Evolutionary conservation across 192 early-diverging fungal genomes (phyloP).

Genomic region (Jimgerdemannia flammicorona): DNA sequence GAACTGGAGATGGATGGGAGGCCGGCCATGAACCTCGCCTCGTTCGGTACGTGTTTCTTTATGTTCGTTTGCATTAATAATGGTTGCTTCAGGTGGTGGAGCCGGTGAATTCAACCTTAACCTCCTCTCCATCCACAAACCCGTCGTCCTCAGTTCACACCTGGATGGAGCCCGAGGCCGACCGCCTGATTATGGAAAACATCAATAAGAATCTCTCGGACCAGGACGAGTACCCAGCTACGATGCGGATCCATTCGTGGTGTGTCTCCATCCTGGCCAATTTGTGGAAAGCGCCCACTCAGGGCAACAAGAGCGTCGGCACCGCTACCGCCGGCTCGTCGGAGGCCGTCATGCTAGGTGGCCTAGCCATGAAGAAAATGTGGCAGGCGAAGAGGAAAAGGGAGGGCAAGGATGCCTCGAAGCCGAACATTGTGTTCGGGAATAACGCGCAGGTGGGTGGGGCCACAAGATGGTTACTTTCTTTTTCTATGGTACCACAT

Average conservation of each 20-base stretch:
- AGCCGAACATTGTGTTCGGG: slow-evolving; percentile 62
- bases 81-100: not conserved
- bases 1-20: slow-evolving; percentile 64
- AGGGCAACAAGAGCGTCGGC: slow-evolving; percentile 40
- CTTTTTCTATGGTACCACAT: slow-evolving; percentile 18
- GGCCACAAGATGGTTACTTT: not conserved
- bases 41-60: slow-evolving; percentile 30
- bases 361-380: slow-evolving; percentile 62
- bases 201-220: slow-evolving; percentile 65
- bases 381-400: slow-evolving; percentile 53
- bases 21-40: slow-evolving; percentile 55
- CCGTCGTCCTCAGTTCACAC: slow-evolving; percentile 42
- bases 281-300: slow-evolving; percentile 52
- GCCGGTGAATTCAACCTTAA: not conserved
- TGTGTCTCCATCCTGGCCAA: slow-evolving; percentile 70
- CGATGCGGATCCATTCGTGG: slow-evolving; percentile 57
- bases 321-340: slow-evolving; percentile 61
- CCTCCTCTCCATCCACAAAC: no score
- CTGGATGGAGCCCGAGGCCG: slow-evolving; percentile 71
- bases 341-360: slow-evolving; percentile 67
- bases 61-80: slow-evolving; percentile 1
- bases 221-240: slow-evolving; percentile 69
- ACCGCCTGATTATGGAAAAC: slow-evolving; percentile 63
- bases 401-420: slow-evolving; percentile 51
- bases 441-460: slow-evolving; percentile 50